Evolutionary conservation across 495 filamentous ascomycete genomes (phyloP).

Genomic region (Talaromyces proteolyticus): DNA sequence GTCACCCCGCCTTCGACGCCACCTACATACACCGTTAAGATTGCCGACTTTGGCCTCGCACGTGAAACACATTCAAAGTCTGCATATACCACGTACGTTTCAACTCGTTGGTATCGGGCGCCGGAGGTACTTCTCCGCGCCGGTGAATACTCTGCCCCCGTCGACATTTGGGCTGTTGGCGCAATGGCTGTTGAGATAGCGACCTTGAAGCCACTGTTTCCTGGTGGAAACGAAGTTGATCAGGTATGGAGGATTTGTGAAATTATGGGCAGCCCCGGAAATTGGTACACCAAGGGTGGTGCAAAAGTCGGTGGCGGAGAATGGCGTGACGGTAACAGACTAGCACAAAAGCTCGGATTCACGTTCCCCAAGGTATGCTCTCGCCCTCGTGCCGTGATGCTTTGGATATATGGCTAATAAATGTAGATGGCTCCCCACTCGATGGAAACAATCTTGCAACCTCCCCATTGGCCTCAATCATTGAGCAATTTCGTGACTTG

Average conservation of each 20-base stretch:
- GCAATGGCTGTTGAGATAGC: constrained; percentile 99
- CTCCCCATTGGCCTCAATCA: constrained; percentile 86
- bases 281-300: constrained; percentile 92
- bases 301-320: constrained; percentile 89
- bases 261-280: constrained; percentile 98
- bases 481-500: constrained; percentile 92
- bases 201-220: constrained; percentile 94
- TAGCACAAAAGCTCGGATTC: constrained; percentile 95
- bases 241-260: constrained; percentile 99
- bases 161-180: constrained; percentile 97
- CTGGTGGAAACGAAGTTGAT: constrained; percentile 96
- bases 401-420: constrained; percentile 10
- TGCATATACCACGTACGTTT: constrained; percentile 98
- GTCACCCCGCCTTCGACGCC: constrained; percentile 94
- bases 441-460: constrained; percentile 88
- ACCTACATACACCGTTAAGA: constrained; percentile 92
- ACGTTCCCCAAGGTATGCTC: constrained; percentile 79
- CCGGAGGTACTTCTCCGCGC: constrained; percentile 93
- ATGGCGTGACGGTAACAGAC: constrained; percentile 88
- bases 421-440: constrained; percentile 90
- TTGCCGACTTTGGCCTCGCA: constrained; percentile 98
- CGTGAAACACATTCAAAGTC: constrained; percentile 94
- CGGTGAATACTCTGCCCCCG: constrained; percentile 94
- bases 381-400: neutral
- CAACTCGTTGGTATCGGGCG: constrained; percentile 96